A percentile compares a stretch with the other conserved stretches of the same genome.
phyloP scores from a whole-genome alignment of 1,284 basidiomycete species.

The Cutaneotrichosporon cutaneum region DNA sequence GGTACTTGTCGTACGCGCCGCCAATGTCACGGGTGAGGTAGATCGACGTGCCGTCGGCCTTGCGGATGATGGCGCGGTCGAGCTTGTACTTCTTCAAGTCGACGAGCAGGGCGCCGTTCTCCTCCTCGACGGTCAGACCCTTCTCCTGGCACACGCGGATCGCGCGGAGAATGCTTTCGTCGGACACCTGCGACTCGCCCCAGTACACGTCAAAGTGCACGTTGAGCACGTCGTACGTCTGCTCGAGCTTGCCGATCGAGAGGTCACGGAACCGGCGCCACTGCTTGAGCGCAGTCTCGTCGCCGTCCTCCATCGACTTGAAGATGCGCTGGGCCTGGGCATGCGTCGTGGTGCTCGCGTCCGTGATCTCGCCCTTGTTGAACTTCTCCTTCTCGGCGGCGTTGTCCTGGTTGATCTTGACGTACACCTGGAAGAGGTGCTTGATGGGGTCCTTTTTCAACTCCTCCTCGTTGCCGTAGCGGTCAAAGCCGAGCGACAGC shows the following conservation, averaged over 20 bases:
- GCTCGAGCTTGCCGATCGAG: constrained; percentile 85
- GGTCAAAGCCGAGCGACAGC: constrained; percentile 88
- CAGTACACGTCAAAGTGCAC: constrained; percentile 91
- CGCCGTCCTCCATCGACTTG: constrained; percentile 93
- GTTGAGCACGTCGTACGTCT: constrained; percentile 88
- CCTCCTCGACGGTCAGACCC: constrained; percentile 63
- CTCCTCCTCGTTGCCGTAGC: constrained; percentile 81
- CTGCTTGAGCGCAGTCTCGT: constrained; percentile 75
- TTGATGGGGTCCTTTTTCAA: constrained; percentile 88
- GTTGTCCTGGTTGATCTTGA: constrained; percentile 87
- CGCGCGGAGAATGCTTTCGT: constrained; percentile 73
- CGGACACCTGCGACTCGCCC: constrained; percentile 86
- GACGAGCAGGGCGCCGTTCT: constrained; percentile 71
- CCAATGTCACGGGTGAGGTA: constrained; percentile 99
- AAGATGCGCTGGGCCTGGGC: constrained; percentile 85
- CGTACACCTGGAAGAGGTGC: constrained; percentile 91
- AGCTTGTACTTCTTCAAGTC: constrained; percentile 86
- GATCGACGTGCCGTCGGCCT: constrained; percentile 93
- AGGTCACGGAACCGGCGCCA: constrained; percentile 93
- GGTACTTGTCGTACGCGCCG: constrained; percentile 87
- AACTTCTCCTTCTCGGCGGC: constrained; percentile 55
- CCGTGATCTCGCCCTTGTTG: constrained; percentile 40
- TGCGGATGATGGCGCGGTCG: constrained; percentile 84
- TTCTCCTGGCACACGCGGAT: constrained; percentile 56
- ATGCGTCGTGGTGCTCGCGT: constrained; percentile 60